Percentiles rank a stretch among this genome's conserved stretches.
phyloP scores from a whole-genome alignment of 768 basidiomycete genomes.

The Amanita brunnescens region DNA sequence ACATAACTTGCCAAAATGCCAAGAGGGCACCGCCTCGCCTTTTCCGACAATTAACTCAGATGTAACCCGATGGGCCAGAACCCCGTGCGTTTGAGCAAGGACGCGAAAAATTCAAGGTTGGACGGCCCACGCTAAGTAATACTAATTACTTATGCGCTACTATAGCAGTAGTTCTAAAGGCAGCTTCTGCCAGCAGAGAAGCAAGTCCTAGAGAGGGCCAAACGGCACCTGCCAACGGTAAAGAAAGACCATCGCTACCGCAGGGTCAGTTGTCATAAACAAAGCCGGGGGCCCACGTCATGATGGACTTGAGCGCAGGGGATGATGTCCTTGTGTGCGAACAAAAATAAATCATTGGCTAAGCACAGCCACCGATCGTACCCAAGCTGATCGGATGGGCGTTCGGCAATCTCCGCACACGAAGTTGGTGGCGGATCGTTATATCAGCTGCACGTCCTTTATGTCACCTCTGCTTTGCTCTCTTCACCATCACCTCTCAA shows the following conservation, averaged over 20 bases:
- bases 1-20: no score
- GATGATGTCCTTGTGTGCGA: not conserved
- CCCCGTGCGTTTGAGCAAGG: not conserved
- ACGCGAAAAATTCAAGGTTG: not conserved
- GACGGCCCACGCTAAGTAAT: no score
- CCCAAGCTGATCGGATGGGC: conserved; percentile 4
- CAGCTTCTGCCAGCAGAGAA: not conserved
- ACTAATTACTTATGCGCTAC: no score
- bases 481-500: conserved; percentile 16
- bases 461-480: conserved; percentile 9
- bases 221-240: no score
- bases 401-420: conserved; percentile 2
- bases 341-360: not conserved
- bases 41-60: no score
- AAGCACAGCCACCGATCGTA: conserved; percentile 7
- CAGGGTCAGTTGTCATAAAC: not conserved
- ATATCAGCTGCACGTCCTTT: conserved; percentile 1
- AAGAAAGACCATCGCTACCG: no score
- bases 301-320: not conserved
- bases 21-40: no score
- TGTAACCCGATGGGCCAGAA: not conserved
- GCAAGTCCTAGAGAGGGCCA: no score
- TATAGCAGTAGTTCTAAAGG: not conserved
- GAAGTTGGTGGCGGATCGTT: conserved; percentile 1
- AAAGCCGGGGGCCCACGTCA: not conserved